These are phyloP conservation scores for Ogataea populi-albae DNA, from an alignment of 805 yeast genomes.

Conservation along the genomic window DNA sequence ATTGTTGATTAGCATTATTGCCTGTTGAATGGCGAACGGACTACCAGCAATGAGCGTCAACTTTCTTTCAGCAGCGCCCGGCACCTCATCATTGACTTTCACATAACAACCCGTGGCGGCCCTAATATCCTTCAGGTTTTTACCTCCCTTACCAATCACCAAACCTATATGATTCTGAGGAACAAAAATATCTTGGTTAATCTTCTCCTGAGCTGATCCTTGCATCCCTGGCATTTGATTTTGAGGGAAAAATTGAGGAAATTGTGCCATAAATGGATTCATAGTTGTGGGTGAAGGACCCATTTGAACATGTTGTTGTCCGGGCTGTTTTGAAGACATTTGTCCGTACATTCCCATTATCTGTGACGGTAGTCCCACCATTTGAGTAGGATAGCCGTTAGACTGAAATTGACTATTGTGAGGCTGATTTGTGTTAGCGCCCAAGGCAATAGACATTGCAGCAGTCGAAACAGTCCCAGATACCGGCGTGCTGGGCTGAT, in stretches of 20 bases:
- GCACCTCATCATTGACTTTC: conserved; percentile 58
- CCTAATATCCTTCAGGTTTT: conserved; percentile 73
- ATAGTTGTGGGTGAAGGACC: conserved; percentile 1
- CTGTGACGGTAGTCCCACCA: conserved; percentile 28
- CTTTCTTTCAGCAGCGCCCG: conserved; percentile 57
- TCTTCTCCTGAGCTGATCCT: conserved; percentile 41
- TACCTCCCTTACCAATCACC: conserved; percentile 84
- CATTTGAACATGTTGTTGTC: conserved; percentile 13
- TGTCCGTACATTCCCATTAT: conserved; percentile 27
- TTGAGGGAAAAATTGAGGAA: conserved; percentile 3
- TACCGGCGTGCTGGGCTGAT: conserved; percentile 30
- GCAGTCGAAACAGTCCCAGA: conserved; percentile 2
- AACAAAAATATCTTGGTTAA: conserved; percentile 68
- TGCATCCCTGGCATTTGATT: conserved; percentile 2
- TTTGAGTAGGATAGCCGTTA: conserved; percentile 19
- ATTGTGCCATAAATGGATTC: conserved; percentile 3
- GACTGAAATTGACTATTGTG: conserved; percentile 6
- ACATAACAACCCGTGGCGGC: conserved; percentile 74
- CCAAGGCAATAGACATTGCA: conserved; percentile 2
- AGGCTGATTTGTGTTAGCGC: background rate
- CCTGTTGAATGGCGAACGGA: conserved; percentile 62
- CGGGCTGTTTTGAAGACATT: conserved; percentile 12
- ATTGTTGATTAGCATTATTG: conserved; percentile 67
- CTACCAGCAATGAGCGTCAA: conserved; percentile 67
- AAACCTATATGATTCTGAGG: conserved; percentile 80